Conservation (phyloP, 1,139 yeast genomes). For the Meyerozyma smithsonii region DNA sequence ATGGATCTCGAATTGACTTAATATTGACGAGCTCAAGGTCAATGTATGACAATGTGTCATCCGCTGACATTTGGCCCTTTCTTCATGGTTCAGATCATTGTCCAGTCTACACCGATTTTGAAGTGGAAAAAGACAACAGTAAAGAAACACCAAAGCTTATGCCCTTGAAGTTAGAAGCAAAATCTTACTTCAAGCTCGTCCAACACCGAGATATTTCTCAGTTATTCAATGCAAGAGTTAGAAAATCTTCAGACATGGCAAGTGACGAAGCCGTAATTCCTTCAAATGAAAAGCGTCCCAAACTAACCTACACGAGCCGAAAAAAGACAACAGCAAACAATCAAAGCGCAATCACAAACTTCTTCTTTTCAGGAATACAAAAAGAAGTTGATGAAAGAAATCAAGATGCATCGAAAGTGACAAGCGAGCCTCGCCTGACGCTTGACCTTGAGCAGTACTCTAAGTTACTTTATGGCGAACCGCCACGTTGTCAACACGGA, state of each 20-base stretch:
- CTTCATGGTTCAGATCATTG: conserved; percentile 92
- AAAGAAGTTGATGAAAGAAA: neutral
- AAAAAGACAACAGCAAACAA: conserved; percentile 6
- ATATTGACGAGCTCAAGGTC: conserved; percentile 45
- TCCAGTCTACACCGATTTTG: conserved; percentile 75
- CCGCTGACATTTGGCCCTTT: conserved; percentile 64
- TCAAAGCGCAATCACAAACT: conserved; percentile 4
- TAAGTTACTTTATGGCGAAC: conserved; percentile 23
- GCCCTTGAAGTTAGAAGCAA: conserved; percentile 53
- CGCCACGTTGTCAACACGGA: conserved; percentile 51
- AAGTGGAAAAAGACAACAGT: conserved; percentile 9
- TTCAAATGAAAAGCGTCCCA: conserved; percentile 1
- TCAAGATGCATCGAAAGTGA: neutral
- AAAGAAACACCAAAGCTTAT: conserved; percentile 7
- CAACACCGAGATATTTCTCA: conserved; percentile 49
- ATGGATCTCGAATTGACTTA: conserved; percentile 84
- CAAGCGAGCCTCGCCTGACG: neutral
- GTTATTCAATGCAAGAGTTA: conserved; percentile 30
- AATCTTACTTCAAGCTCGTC: conserved; percentile 41
- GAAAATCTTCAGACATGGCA: conserved; percentile 1
- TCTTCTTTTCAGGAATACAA: conserved; percentile 4
- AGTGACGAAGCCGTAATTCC: conserved; percentile 2
- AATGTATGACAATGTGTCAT: conserved; percentile 27
- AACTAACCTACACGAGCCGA: conserved; percentile 10
- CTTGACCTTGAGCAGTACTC: conserved; percentile 4